These are phyloP conservation scores for Tetrapisispora namnaoensis DNA, from an alignment of 805 yeast genomes.

Conservation along the genomic window DNA sequence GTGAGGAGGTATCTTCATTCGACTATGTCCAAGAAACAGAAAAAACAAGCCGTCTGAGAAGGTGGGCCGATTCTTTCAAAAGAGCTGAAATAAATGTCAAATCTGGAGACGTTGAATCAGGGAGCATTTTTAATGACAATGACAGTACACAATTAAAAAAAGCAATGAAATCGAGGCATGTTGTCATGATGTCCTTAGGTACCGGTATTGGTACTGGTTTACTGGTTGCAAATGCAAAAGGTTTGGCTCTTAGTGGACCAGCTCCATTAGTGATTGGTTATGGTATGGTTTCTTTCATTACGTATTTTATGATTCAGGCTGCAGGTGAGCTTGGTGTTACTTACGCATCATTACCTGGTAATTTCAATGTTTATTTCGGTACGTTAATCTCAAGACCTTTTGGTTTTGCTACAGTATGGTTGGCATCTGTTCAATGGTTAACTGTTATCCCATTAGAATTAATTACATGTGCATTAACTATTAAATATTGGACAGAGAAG, in stretches of 20 bases:
- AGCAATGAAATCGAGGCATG: conserved; percentile 35
- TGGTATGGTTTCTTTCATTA: conserved; percentile 46
- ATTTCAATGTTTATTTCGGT: conserved; percentile 32
- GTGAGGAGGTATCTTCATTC: not conserved
- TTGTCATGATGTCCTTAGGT: conserved; percentile 69
- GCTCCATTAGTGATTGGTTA: conserved; percentile 44
- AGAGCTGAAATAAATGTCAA: conserved; percentile 9
- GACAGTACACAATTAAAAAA: conserved; percentile 10
- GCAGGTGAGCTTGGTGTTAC: conserved; percentile 37
- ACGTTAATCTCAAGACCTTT: conserved; percentile 52
- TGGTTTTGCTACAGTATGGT: conserved; percentile 68
- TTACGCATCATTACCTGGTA: conserved; percentile 33
- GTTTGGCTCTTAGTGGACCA: conserved; percentile 38
- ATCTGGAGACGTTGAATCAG: conserved; percentile 9
- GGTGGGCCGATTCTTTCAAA: conserved; percentile 19
- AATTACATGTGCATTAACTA: conserved; percentile 47
- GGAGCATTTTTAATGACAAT: conserved; percentile 8
- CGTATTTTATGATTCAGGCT: conserved; percentile 47
- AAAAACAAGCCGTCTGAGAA: not conserved
- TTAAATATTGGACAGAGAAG: conserved; percentile 40
- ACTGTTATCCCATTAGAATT: conserved; percentile 58
- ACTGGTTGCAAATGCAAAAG: conserved; percentile 45
- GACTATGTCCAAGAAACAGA: not conserved
- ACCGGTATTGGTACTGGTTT: conserved; percentile 78
- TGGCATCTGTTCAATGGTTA: conserved; percentile 53